Percentiles rank a stretch among this genome's conserved stretches.
These are phyloP conservation scores for Trichoderma asperelloides DNA, from an alignment of 495 filamentous ascomycete species.

Conservation along the genomic window DNA sequence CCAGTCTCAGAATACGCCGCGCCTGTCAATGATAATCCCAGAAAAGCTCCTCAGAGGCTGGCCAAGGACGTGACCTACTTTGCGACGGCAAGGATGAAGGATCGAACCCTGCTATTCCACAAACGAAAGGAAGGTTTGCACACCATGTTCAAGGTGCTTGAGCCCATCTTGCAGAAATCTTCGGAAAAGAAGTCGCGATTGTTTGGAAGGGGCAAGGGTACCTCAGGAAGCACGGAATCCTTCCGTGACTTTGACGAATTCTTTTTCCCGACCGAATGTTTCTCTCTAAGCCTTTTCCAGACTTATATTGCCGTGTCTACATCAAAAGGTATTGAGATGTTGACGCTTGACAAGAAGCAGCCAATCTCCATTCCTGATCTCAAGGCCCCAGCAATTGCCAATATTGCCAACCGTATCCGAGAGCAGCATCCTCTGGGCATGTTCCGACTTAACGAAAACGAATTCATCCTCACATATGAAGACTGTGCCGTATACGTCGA, in stretches of 20 bases:
- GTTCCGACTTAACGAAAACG: slow-evolving; percentile 87
- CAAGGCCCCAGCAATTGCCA: slow-evolving; percentile 60
- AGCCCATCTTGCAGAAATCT: slow-evolving; percentile 86
- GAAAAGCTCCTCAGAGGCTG: slow-evolving; percentile 81
- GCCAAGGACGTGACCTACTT: slow-evolving; percentile 95
- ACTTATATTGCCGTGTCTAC: slow-evolving; percentile 85
- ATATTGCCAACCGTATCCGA: slow-evolving; percentile 71
- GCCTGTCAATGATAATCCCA: slow-evolving; percentile 52
- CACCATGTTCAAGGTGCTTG: slow-evolving; percentile 92
- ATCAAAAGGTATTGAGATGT: slow-evolving; percentile 85
- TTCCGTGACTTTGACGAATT: slow-evolving; percentile 98
- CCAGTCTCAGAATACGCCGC: slow-evolving; percentile 56
- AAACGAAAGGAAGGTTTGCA: slow-evolving; percentile 88
- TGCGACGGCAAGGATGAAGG: slow-evolving; percentile 91
- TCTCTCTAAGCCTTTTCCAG: slow-evolving; percentile 91
- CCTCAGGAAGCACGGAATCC: slow-evolving; percentile 73
- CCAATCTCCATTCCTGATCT: slow-evolving; percentile 86
- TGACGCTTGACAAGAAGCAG: slow-evolving; percentile 93
- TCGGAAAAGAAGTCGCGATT: slow-evolving; percentile 67
- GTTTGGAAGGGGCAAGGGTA: slow-evolving; percentile 41
- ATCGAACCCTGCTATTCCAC: slow-evolving; percentile 87
- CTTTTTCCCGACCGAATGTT: slow-evolving; percentile 95
- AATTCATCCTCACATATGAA: slow-evolving; percentile 90
- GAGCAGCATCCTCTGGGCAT: slow-evolving; percentile 83
- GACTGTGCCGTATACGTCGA: slow-evolving; percentile 97